Percentiles rank a stretch among this genome's conserved stretches.
Evolutionary conservation across 345 rosid genomes (phyloP).

Genomic region (Noccaea bulbosa): DNA sequence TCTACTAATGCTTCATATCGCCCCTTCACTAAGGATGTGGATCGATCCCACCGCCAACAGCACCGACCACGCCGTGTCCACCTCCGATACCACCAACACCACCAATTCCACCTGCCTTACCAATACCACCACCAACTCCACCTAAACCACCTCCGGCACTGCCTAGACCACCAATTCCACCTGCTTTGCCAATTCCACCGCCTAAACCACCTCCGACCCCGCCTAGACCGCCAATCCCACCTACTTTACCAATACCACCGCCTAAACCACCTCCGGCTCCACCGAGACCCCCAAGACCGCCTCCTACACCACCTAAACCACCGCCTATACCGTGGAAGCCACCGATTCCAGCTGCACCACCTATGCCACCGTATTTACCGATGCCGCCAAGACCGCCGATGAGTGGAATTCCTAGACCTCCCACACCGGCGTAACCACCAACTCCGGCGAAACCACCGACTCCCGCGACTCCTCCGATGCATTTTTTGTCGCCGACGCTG

Average conservation of each 20-base stretch:
- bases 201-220: slow-evolving; percentile 43
- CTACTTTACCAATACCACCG: slow-evolving; percentile 34
- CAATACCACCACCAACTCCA: slow-evolving; percentile 43
- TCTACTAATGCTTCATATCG: slow-evolving; percentile 6
- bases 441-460: slow-evolving; percentile 76
- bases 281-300: slow-evolving; percentile 42
- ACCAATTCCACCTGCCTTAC: slow-evolving; percentile 44
- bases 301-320: slow-evolving; percentile 43
- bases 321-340: slow-evolving; percentile 52
- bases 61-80: slow-evolving; percentile 35
- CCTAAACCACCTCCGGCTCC: slow-evolving; percentile 39
- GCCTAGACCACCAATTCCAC: slow-evolving; percentile 38
- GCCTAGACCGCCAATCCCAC: slow-evolving; percentile 42
- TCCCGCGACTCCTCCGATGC: slow-evolving; percentile 49
- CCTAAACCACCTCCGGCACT: slow-evolving; percentile 41
- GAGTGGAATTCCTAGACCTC: slow-evolving; percentile 56
- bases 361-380: slow-evolving; percentile 57
- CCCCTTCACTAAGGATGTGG: slow-evolving; percentile 39
- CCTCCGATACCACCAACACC: slow-evolving; percentile 44
- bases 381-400: slow-evolving; percentile 73
- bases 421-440: slow-evolving; percentile 70
- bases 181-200: slow-evolving; percentile 40
- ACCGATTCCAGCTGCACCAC: slow-evolving; percentile 52
- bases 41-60: slow-evolving; percentile 30
- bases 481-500: slow-evolving; percentile 62